phyloP scores from a whole-genome alignment of 1,284 basidiomycete species.

The Ceratobasidium sp. region DNA sequence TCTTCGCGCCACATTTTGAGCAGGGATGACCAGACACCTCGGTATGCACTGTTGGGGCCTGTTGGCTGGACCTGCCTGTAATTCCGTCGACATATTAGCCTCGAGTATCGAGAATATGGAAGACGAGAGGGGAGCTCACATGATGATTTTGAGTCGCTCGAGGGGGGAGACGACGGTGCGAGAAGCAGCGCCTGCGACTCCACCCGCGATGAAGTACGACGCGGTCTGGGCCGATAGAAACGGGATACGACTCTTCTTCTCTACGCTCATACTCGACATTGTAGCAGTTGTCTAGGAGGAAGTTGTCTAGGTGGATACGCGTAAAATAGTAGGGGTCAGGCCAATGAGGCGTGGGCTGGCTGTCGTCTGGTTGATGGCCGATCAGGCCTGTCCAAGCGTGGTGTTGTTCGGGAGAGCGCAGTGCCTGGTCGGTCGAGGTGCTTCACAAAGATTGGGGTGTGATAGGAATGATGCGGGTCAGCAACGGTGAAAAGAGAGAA shows the following conservation, averaged over 20 bases:
- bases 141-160: constrained; percentile 94
- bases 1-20: constrained; percentile 93
- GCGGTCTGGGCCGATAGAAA: constrained; percentile 64
- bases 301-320: neutral
- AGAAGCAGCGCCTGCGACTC: constrained; percentile 84
- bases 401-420: too few relatives aligned
- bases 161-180: constrained; percentile 93
- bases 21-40: constrained; percentile 85
- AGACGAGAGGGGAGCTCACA: constrained; percentile 67
- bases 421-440: too few relatives aligned
- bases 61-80: constrained; percentile 82
- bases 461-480: too few relatives aligned
- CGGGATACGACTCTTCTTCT: constrained; percentile 26
- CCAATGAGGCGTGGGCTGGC: too few relatives aligned
- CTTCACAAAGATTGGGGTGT: too few relatives aligned
- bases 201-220: constrained; percentile 81
- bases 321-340: too few relatives aligned
- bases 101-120: neutral
- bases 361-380: too few relatives aligned
- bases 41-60: constrained; percentile 74
- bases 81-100: neutral
- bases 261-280: constrained; percentile 1
- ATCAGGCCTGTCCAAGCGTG: too few relatives aligned
- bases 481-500: too few relatives aligned
- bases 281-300: neutral